Percentiles rank a stretch among this genome's conserved stretches.
These are phyloP conservation scores for Lentinula guzmanii DNA, from an alignment of 768 basidiomycete genomes.

Conservation along the genomic window DNA sequence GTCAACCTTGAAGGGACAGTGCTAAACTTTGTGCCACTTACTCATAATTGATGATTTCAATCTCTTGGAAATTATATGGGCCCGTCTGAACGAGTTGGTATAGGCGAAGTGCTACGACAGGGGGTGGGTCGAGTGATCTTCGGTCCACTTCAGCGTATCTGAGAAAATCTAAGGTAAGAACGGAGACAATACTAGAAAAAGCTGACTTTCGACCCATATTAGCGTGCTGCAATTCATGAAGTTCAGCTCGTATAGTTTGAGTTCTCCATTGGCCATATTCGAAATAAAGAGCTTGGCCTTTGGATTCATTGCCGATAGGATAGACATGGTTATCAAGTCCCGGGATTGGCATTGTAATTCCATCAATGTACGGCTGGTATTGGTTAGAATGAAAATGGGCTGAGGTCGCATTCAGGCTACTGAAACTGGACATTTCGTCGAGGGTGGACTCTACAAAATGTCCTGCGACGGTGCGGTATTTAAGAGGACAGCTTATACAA, in stretches of 20 bases:
- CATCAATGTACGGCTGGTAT: neutral
- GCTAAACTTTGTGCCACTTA: constrained; percentile 11
- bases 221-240: constrained; percentile 57
- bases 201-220: constrained; percentile 57
- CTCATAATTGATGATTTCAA: constrained; percentile 32
- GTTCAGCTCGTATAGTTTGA: constrained; percentile 45
- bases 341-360: neutral
- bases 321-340: neutral
- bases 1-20: no score
- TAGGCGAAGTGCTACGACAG: constrained; percentile 48
- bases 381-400: neutral
- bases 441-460: neutral
- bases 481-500: neutral
- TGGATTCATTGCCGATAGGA: neutral
- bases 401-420: neutral
- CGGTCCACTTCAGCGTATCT: constrained; percentile 61
- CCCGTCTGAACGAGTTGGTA: constrained; percentile 37
- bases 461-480: neutral
- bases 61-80: constrained; percentile 25
- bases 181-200: neutral
- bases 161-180: neutral
- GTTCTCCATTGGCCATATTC: constrained; percentile 55
- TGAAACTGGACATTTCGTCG: neutral
- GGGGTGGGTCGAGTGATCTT: constrained; percentile 61
- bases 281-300: constrained; percentile 33